Percentiles rank a stretch among this genome's conserved stretches.
Conservation (phyloP, 495 filamentous ascomycete genomes). For the Penicillium steckii region DNA sequence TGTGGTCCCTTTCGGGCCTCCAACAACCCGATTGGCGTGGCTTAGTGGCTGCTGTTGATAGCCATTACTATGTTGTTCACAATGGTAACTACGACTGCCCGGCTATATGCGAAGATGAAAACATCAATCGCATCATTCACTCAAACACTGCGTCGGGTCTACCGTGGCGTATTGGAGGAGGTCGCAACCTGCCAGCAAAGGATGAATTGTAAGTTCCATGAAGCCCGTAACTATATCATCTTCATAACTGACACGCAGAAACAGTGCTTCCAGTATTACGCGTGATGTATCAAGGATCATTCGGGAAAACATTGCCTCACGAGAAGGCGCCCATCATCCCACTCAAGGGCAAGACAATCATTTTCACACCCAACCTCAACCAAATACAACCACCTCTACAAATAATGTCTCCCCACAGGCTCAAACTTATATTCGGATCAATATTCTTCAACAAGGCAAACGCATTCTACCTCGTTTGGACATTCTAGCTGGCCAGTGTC, state of each 20-base stretch:
- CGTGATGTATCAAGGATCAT: conserved; percentile 45
- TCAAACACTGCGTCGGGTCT: conserved; percentile 28
- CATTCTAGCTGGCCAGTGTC: conserved; percentile 35
- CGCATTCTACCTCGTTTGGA: conserved; percentile 41
- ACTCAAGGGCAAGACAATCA: conserved; percentile 16
- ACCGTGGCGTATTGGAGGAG: conserved; percentile 42
- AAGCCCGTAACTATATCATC: background rate
- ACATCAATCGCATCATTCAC: conserved; percentile 37
- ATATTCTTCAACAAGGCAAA: conserved; percentile 42
- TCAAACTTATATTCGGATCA: conserved; percentile 37
- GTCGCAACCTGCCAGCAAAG: conserved; percentile 21
- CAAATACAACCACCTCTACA: conserved; percentile 1
- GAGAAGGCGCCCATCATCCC: conserved; percentile 14
- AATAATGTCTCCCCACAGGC: background rate
- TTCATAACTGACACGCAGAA: conserved; percentile 12
- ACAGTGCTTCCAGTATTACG: conserved; percentile 43
- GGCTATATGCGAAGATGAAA: conserved; percentile 31
- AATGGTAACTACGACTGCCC: conserved; percentile 33
- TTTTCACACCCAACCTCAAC: background rate
- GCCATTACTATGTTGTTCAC: conserved; percentile 43
- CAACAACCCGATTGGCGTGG: conserved; percentile 46
- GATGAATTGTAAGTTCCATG: conserved; percentile 41
- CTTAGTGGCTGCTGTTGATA: conserved; percentile 47
- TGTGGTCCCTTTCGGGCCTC: conserved; percentile 45
- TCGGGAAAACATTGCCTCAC: conserved; percentile 36